Percentiles rank a stretch among this genome's conserved stretches.
phyloP scores from a whole-genome alignment of 2,329 filamentous ascomycete genomes.

The Hypoxylon sp. region DNA sequence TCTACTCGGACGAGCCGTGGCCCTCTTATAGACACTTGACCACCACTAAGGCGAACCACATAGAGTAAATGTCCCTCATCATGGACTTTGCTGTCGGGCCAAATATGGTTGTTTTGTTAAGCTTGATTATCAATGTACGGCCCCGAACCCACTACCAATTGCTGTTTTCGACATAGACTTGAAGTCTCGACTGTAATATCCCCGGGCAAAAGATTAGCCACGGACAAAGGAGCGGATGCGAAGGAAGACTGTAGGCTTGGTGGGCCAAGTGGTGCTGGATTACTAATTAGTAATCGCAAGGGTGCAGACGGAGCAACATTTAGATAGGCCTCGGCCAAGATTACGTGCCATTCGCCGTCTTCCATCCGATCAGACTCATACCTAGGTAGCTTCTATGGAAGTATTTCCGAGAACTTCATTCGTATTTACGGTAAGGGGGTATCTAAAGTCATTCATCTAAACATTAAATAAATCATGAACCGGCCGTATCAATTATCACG shows the following conservation, averaged over 20 bases:
- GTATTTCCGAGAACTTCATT: neutral
- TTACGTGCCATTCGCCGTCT: neutral
- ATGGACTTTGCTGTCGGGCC: constrained; percentile 3
- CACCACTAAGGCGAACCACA: neutral
- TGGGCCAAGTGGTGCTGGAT: neutral
- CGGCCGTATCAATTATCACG: neutral
- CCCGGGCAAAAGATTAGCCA: neutral
- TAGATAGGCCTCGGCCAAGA: neutral
- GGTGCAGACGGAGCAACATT: neutral
- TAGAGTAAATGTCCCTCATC: constrained; percentile 2
- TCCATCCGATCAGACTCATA: neutral
- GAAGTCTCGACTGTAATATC: neutral
- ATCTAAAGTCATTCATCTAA: constrained; percentile 27
- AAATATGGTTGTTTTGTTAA: neutral
- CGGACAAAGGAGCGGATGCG: neutral
- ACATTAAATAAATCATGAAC: constrained; percentile 9
- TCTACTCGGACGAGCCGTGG: neutral
- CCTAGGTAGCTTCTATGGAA: neutral
- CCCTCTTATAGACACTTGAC: neutral
- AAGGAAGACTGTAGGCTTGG: neutral
- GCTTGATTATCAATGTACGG: constrained; percentile 10
- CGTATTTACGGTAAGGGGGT: constrained; percentile 31
- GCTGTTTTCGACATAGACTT: constrained; percentile 1
- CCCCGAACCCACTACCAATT: neutral
- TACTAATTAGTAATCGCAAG: neutral